A percentile compares a stretch with the other conserved stretches of the same genome.
Conservation (phyloP, 805 yeast genomes). For the Hanseniaspora hatyaiensis region DNA sequence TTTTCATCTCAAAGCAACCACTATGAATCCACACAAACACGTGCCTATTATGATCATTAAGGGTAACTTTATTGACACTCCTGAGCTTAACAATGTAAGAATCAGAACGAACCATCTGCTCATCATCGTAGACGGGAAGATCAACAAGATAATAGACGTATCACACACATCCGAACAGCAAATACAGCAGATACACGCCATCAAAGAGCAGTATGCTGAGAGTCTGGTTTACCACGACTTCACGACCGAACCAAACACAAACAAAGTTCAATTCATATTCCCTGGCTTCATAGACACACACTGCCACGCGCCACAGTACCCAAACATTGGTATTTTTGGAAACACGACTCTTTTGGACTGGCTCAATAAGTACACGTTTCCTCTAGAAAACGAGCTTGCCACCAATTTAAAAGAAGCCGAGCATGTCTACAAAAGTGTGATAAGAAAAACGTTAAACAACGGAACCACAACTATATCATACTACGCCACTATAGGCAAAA, state of each 20-base stretch:
- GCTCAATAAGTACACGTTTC: constrained; percentile 80
- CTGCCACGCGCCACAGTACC: constrained; percentile 76
- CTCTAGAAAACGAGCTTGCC: constrained; percentile 58
- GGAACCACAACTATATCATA: constrained; percentile 93
- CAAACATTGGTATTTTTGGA: constrained; percentile 74
- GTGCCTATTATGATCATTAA: too few species aligned
- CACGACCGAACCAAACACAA: constrained; percentile 26
- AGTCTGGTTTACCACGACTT: constrained; percentile 17
- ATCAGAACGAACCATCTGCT: constrained; percentile 50
- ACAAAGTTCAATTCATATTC: constrained; percentile 42
- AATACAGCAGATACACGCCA: too few species aligned
- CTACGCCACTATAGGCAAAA: constrained; percentile 76
- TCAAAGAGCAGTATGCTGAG: too few species aligned
- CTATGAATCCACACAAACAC: too few species aligned
- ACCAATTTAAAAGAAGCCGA: constrained; percentile 43
- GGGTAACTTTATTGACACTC: constrained; percentile 70
- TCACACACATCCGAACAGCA: constrained; percentile 17
- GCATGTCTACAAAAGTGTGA: constrained; percentile 52
- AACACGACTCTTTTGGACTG: constrained; percentile 78
- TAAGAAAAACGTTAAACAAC: constrained; percentile 53
- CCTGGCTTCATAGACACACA: constrained; percentile 80
- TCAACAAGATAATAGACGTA: constrained; percentile 14
- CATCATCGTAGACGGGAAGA: constrained; percentile 44
- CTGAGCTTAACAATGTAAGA: constrained; percentile 45
- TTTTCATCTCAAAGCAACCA: too few species aligned